Conservation (phyloP, 345 rosid species). For the Erucastrum elatum region DNA sequence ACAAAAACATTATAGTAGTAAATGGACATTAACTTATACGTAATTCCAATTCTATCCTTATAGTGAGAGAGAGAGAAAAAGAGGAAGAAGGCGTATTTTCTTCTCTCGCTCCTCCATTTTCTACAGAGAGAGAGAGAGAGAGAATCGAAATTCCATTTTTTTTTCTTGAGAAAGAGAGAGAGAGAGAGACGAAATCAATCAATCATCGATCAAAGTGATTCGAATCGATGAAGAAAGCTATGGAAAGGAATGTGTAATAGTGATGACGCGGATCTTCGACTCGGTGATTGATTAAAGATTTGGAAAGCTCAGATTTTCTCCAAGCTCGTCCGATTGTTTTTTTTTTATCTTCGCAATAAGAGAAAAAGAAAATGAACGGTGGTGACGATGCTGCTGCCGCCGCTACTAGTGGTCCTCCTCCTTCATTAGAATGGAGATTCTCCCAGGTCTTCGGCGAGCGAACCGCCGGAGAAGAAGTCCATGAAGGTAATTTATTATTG, state of each 20-base stretch:
- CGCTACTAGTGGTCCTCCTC: constrained; percentile 43
- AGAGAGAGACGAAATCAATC: constrained; percentile 20
- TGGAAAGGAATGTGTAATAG: constrained; percentile 39
- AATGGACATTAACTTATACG: constrained; percentile 12
- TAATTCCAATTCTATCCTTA: constrained; percentile 41
- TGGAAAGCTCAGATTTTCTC: constrained; percentile 39
- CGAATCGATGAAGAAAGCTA: constrained; percentile 29
- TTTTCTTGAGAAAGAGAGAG: constrained; percentile 24
- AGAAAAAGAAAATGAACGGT: constrained; percentile 56
- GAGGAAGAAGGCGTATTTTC: constrained; percentile 35
- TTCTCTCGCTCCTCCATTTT: constrained; percentile 38
- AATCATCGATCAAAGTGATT: constrained; percentile 41
- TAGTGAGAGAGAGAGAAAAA: constrained; percentile 35
- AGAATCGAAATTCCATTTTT: constrained; percentile 27
- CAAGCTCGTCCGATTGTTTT: constrained; percentile 24
- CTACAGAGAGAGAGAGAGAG: constrained; percentile 26
- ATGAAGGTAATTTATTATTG: constrained; percentile 56
- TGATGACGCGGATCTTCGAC: constrained; percentile 49
- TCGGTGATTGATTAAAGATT: constrained; percentile 29
- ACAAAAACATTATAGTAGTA: constrained; percentile 33
- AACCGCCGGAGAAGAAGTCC: constrained; percentile 88
- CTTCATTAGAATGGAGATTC: constrained; percentile 80
- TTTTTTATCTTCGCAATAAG: constrained; percentile 24
- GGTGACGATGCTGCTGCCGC: constrained; percentile 44
- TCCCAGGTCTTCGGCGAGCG: constrained; percentile 96